A percentile compares a stretch with the other conserved stretches of the same genome.
Evolutionary conservation across 495 filamentous ascomycete species (phyloP).

Genomic region (Penicillium pancosmium): DNA sequence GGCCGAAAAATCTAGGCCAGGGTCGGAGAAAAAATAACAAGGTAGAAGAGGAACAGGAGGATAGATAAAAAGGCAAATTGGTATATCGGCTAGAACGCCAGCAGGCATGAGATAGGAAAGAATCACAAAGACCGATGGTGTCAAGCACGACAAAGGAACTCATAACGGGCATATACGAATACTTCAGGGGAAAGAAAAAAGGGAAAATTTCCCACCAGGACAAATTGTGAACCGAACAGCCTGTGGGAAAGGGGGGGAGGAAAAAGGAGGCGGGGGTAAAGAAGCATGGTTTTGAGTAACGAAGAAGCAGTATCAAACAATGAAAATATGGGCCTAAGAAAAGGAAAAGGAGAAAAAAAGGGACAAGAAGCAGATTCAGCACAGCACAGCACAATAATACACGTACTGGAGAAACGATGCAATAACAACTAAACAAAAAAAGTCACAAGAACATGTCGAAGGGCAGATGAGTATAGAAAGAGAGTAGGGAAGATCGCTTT

Average conservation of each 20-base stretch:
- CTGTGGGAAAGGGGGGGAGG: conserved; percentile 12
- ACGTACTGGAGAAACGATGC: conserved; percentile 38
- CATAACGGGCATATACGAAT: conserved; percentile 33
- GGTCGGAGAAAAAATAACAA: conserved; percentile 11
- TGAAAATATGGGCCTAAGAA: conserved; percentile 25
- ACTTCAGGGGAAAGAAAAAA: conserved; percentile 19
- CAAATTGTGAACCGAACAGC: conserved; percentile 26
- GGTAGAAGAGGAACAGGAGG: neutral
- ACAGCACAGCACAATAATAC: conserved; percentile 33
- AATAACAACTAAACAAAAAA: conserved; percentile 35
- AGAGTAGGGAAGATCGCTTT: conserved; percentile 45
- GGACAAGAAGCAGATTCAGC: conserved; percentile 26
- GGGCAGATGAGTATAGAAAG: conserved; percentile 24
- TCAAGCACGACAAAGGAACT: conserved; percentile 25
- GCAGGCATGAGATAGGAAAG: conserved; percentile 22
- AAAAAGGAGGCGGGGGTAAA: conserved; percentile 10
- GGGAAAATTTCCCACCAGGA: conserved; percentile 17
- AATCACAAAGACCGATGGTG: conserved; percentile 20
- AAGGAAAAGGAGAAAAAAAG: conserved; percentile 12
- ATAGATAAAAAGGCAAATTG: conserved; percentile 27
- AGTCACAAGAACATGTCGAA: conserved; percentile 28
- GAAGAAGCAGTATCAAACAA: conserved; percentile 25
- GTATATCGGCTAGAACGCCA: conserved; percentile 38
- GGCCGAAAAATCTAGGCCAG: conserved; percentile 16
- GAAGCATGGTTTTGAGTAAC: conserved; percentile 17